These are phyloP conservation scores for Aspergillus heteromorphus DNA, from an alignment of 495 filamentous ascomycete species.

Conservation along the genomic window DNA sequence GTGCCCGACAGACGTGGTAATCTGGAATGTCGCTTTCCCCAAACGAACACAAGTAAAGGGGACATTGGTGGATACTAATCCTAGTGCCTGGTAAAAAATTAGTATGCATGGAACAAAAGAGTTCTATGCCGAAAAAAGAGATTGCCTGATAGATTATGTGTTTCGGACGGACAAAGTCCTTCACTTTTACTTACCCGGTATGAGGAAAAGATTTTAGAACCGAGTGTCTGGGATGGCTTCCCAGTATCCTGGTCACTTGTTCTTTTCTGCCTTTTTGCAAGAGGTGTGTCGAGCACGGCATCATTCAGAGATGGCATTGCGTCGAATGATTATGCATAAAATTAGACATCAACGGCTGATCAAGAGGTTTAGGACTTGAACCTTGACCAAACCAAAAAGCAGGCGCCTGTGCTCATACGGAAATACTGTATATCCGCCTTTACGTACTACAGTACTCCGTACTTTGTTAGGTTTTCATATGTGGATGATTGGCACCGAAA, in stretches of 20 bases:
- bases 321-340: neutral
- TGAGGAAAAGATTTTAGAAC: constrained; percentile 82
- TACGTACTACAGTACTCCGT: no score
- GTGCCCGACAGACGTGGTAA: constrained; percentile 88
- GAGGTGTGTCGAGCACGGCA: constrained; percentile 48
- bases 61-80: constrained; percentile 87
- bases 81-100: constrained; percentile 62
- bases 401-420: neutral
- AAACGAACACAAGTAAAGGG: constrained; percentile 85
- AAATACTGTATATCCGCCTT: neutral
- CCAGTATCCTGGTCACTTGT: constrained; percentile 20
- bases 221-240: constrained; percentile 24
- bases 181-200: constrained; percentile 62
- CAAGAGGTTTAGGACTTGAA: neutral
- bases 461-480: no score
- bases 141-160: neutral
- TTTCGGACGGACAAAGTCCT: no score
- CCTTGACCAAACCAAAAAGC: neutral
- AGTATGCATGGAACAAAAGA: neutral
- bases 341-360: neutral
- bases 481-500: no score
- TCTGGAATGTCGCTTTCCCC: constrained; percentile 91
- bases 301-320: constrained; percentile 39
- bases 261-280: constrained; percentile 65
- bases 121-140: neutral